These are phyloP conservation scores for Straminergon stramineum DNA, from an alignment of 225 moss, liverwort and hornwort species.

Conservation along the genomic window DNA sequence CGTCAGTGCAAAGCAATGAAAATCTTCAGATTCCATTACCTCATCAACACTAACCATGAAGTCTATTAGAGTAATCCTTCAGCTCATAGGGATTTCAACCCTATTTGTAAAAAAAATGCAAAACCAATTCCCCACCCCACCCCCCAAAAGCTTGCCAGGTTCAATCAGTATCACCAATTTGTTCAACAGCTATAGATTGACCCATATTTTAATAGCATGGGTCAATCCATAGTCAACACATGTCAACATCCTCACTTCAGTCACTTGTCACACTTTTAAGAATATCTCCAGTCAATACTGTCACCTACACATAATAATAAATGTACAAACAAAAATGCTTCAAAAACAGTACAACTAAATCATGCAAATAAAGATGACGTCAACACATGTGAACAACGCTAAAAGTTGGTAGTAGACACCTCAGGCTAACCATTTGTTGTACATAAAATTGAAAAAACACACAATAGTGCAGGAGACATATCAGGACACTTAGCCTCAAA, in stretches of 20 bases:
- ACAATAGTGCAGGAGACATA: neutral
- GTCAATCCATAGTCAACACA: neutral
- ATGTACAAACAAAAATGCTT: neutral
- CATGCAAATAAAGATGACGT: neutral
- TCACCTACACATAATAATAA: neutral
- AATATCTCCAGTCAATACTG: neutral
- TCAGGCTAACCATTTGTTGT: neutral
- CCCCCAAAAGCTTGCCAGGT: neutral
- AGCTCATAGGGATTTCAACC: neutral
- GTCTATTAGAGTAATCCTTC: neutral
- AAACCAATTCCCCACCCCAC: neutral
- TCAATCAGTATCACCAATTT: neutral
- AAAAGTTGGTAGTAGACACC: neutral
- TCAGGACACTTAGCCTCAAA: neutral
- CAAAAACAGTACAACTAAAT: neutral
- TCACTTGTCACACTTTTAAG: neutral
- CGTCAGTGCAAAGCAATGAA: neutral
- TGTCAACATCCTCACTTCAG: neutral
- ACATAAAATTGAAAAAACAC: neutral
- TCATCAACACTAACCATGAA: neutral
- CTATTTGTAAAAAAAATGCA: neutral
- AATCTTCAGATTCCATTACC: neutral
- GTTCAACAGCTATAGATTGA: neutral
- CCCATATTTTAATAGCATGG: neutral
- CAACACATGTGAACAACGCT: neutral